Percentiles rank a stretch among this genome's conserved stretches.
These are phyloP conservation scores for Diaporthe sp. DNA, from an alignment of 2,329 filamentous ascomycete species.

Conservation along the genomic window DNA sequence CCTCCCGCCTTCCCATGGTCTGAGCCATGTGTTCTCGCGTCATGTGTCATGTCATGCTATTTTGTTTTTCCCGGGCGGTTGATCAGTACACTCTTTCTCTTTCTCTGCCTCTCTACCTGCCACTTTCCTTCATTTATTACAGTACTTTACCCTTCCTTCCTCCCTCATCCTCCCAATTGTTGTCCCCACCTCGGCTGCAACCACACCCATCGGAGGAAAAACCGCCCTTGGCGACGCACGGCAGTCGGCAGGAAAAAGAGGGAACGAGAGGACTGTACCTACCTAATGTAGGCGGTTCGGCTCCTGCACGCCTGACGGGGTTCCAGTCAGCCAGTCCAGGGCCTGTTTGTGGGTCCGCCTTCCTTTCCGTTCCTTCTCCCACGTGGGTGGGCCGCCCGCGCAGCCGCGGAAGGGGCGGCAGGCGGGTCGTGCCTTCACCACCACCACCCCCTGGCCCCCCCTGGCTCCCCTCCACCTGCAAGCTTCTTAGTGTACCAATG, in stretches of 20 bases:
- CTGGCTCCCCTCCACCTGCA: background rate
- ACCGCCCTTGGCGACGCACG: conserved; percentile 11
- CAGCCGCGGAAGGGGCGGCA: conserved; percentile 5
- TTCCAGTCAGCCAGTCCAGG: background rate
- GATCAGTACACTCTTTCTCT: background rate
- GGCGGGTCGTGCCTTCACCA: no score
- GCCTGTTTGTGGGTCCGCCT: background rate
- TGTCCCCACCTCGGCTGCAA: conserved; percentile 1
- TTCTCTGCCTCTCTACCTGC: background rate
- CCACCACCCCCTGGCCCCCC: background rate
- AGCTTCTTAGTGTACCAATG: background rate
- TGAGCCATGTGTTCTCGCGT: background rate
- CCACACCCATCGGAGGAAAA: background rate
- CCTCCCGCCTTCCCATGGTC: background rate
- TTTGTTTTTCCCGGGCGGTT: background rate
- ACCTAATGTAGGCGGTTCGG: no score
- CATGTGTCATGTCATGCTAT: background rate
- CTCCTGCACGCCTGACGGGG: no score
- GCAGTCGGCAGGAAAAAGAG: background rate
- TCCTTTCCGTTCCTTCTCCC: background rate
- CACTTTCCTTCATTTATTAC: background rate
- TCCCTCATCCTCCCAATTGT: background rate
- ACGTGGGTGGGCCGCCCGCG: conserved; percentile 17
- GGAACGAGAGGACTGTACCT: background rate
- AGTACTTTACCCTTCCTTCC: background rate